Percentiles rank a stretch among this genome's conserved stretches.
Evolutionary conservation across 2,329 filamentous ascomycete species (phyloP).

Genomic region (Monascus ruber): DNA sequence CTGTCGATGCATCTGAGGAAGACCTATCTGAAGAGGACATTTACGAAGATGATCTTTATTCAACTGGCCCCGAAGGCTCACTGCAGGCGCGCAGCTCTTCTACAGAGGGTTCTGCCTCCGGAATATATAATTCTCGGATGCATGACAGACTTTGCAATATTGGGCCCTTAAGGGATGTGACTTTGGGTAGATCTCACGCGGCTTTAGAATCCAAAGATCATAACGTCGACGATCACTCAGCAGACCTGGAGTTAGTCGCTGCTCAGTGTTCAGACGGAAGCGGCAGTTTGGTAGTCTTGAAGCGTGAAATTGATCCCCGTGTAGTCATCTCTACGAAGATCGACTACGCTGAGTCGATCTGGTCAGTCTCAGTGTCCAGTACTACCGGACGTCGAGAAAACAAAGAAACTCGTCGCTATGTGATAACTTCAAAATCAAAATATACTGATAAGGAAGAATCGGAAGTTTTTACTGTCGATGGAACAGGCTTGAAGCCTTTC

Average conservation of each 20-base stretch:
- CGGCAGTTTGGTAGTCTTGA: constrained; percentile 64
- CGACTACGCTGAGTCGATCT: constrained; percentile 62
- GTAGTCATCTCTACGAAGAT: constrained; percentile 61
- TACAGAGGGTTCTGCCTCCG: constrained; percentile 12
- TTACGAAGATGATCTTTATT: constrained; percentile 44
- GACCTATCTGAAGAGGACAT: constrained; percentile 48
- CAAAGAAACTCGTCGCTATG: constrained; percentile 55
- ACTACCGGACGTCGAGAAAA: constrained; percentile 40
- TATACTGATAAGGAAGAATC: constrained; percentile 62
- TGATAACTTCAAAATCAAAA: constrained; percentile 65
- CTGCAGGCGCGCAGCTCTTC: constrained; percentile 7
- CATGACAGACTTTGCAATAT: constrained; percentile 69
- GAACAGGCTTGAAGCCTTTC: constrained; percentile 61
- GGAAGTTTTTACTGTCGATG: constrained; percentile 65
- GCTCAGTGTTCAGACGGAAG: constrained; percentile 44
- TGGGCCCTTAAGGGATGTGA: constrained; percentile 66
- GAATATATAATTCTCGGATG: constrained; percentile 60
- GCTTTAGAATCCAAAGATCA: constrained; percentile 36
- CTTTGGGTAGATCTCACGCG: constrained; percentile 50
- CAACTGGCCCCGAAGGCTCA: constrained; percentile 17
- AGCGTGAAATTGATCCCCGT: constrained; percentile 63
- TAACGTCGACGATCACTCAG: constrained; percentile 26
- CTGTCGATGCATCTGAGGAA: constrained; percentile 47
- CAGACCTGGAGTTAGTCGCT: constrained; percentile 41
- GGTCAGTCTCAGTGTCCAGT: constrained; percentile 56